Percentiles rank a stretch among this genome's conserved stretches.
Conservation (phyloP, 257 asterid species). For the Scutellaria minor region DNA sequence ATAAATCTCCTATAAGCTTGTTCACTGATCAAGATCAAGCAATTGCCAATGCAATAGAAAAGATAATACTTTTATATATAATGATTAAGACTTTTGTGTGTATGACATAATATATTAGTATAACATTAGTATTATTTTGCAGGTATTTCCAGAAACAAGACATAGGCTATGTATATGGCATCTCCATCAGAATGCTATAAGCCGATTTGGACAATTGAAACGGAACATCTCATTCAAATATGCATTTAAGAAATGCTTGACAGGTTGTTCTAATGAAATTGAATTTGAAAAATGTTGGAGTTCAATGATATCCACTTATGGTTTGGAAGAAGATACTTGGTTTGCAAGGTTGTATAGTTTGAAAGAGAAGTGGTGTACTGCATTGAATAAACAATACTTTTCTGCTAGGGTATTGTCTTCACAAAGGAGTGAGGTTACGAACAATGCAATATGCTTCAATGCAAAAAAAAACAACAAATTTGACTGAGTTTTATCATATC, state of each 20-base stretch:
- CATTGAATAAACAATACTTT: not conserved
- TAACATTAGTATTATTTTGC: not conserved
- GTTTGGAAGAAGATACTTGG: not conserved
- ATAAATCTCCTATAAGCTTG: not conserved
- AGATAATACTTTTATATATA: not conserved
- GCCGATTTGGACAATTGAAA: not conserved
- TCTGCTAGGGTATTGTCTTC: not conserved
- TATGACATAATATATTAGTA: not conserved
- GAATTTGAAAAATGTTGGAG: constrained; percentile 14
- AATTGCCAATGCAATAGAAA: not conserved
- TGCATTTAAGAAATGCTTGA: constrained; percentile 16
- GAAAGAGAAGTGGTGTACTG: not conserved
- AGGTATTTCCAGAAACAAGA: constrained; percentile 5
- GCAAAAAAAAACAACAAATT: constrained; percentile 10
- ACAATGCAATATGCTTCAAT: not conserved
- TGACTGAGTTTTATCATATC: not conserved
- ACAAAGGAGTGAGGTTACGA: not conserved
- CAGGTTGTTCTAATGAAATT: not conserved
- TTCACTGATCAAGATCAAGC: constrained; percentile 11
- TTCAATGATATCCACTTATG: not conserved
- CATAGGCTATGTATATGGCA: constrained; percentile 14
- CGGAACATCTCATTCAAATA: not conserved
- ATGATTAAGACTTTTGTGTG: not conserved
- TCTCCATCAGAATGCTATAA: constrained; percentile 6
- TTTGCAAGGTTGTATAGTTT: not conserved